phyloP scores from a whole-genome alignment of 345 rosid genomes.

The Chamaenerion angustifolium region DNA sequence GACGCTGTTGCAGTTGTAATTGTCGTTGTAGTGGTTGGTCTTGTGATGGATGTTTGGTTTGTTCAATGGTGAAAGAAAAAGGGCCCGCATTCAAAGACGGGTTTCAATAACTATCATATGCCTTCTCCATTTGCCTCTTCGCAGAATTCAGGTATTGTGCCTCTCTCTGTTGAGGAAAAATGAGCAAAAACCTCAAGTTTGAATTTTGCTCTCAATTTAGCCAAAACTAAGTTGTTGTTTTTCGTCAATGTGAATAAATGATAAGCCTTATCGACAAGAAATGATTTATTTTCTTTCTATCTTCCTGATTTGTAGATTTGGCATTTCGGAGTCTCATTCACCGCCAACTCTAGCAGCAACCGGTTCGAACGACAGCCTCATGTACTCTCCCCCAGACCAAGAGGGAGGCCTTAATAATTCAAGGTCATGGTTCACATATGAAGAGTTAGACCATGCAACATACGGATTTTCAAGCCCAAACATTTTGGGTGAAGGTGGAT shows the following conservation, averaged over 20 bases:
- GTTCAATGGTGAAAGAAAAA: conserved; percentile 43
- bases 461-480: conserved; percentile 54
- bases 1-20: conserved; percentile 45
- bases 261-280: too few relatives aligned
- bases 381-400: conserved; percentile 52
- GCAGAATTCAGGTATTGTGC: conserved; percentile 67
- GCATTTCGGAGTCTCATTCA: conserved; percentile 41
- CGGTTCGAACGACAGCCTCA: conserved; percentile 38
- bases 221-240: too few relatives aligned
- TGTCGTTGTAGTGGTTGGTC: conserved; percentile 44
- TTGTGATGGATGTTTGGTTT: conserved; percentile 64
- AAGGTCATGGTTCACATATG: conserved; percentile 79
- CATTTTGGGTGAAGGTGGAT: conserved; percentile 96
- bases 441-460: conserved; percentile 65
- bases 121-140: conserved; percentile 78
- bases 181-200: too few relatives aligned
- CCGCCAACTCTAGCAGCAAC: conserved; percentile 33
- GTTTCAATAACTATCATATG: conserved; percentile 29
- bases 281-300: not conserved
- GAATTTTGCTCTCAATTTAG: too few relatives aligned
- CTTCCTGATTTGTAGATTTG: conserved; percentile 33
- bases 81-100: conserved; percentile 28
- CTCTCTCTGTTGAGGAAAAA: too few relatives aligned
- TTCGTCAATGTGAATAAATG: too few relatives aligned
- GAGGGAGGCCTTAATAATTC: conserved; percentile 51